A percentile compares a stretch with the other conserved stretches of the same genome.
Evolutionary conservation across 805 yeast species (phyloP).

Genomic region (Spathaspora boniae): DNA sequence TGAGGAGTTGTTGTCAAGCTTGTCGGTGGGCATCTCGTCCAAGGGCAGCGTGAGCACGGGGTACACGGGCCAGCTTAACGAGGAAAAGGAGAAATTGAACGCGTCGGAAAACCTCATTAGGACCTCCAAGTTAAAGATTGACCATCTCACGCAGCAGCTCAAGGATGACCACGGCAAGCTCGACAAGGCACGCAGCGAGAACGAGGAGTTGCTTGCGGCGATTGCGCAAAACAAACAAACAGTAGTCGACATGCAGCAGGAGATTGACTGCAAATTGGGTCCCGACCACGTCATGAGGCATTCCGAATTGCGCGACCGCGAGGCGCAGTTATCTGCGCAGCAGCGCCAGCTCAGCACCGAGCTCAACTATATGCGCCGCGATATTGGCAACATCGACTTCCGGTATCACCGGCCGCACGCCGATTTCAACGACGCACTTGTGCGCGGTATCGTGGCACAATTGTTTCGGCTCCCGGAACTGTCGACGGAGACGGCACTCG

Average conservation of each 20-base stretch:
- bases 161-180: conserved; percentile 47
- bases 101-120: conserved; percentile 54
- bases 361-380: conserved; percentile 55
- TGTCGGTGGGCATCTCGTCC: conserved; percentile 87
- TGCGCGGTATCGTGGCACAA: conserved; percentile 89
- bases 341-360: conserved; percentile 43
- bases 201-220: conserved; percentile 36
- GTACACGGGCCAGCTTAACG: conserved; percentile 66
- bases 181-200: conserved; percentile 49
- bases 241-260: conserved; percentile 33
- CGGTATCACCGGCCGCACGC: conserved; percentile 62
- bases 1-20: conserved; percentile 76
- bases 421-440: conserved; percentile 56
- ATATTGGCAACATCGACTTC: conserved; percentile 72
- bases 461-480: conserved; percentile 61
- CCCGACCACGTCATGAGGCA: conserved; percentile 37
- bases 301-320: conserved; percentile 47
- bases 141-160: conserved; percentile 54
- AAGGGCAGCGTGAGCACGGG: conserved; percentile 76
- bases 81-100: conserved; percentile 54
- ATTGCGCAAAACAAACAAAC: conserved; percentile 41
- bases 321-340: conserved; percentile 41
- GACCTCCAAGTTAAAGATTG: conserved; percentile 55
- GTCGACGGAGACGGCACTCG: conserved; percentile 63
- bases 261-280: conserved; percentile 49